A percentile compares a stretch with the other conserved stretches of the same genome.
These are phyloP conservation scores for Phytophthora megakarya DNA, from an alignment of 352 stramenopile species.

Conservation along the genomic window DNA sequence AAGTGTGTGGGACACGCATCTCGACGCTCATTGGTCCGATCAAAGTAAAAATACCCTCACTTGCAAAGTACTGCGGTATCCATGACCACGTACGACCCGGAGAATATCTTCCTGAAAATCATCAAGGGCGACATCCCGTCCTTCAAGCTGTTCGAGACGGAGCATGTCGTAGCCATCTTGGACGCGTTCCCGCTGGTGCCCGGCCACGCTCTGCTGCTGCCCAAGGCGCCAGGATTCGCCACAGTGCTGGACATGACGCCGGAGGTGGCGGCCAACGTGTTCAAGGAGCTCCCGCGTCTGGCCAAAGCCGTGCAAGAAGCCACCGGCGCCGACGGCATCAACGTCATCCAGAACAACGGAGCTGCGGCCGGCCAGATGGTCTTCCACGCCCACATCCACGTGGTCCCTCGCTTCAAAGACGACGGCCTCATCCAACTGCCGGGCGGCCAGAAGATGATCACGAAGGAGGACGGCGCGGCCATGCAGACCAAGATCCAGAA, in stretches of 20 bases:
- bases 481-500: slow-evolving; percentile 80
- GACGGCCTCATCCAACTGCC: slow-evolving; percentile 69
- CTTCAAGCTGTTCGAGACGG: slow-evolving; percentile 89
- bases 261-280: slow-evolving; percentile 70
- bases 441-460: slow-evolving; percentile 59
- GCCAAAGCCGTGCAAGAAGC: slow-evolving; percentile 77
- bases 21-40: slow-evolving; percentile 1
- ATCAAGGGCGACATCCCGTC: slow-evolving; percentile 72
- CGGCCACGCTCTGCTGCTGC: slow-evolving; percentile 73
- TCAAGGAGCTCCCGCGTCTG: slow-evolving; percentile 75
- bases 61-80: neutral
- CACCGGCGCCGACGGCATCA: slow-evolving; percentile 68
- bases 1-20: neutral
- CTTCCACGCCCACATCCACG: slow-evolving; percentile 84
- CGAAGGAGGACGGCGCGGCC: slow-evolving; percentile 56
- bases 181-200: slow-evolving; percentile 74
- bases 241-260: slow-evolving; percentile 75
- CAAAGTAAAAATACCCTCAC: neutral
- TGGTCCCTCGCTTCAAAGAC: slow-evolving; percentile 72
- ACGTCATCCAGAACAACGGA: slow-evolving; percentile 88
- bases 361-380: slow-evolving; percentile 64
- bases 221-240: slow-evolving; percentile 69
- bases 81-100: slow-evolving; percentile 65
- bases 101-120: slow-evolving; percentile 88
- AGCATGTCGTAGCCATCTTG: slow-evolving; percentile 84